Evolutionary conservation across 352 stramenopile genomes (phyloP).

Genomic region (Albugo laibachii): DNA sequence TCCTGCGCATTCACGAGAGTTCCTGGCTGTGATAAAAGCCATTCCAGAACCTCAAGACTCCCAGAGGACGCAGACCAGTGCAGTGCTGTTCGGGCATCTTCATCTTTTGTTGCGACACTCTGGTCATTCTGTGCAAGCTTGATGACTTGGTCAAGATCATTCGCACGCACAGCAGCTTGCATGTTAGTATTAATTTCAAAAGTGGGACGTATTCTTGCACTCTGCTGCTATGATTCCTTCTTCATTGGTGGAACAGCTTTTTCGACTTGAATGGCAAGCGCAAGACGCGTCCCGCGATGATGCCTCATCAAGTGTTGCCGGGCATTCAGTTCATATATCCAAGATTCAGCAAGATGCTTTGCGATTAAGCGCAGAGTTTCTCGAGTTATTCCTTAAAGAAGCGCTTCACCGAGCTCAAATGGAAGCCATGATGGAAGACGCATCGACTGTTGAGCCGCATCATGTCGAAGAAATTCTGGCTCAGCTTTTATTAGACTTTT

Average conservation of each 20-base stretch:
- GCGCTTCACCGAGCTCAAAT: constrained; percentile 61
- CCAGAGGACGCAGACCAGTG: constrained; percentile 39
- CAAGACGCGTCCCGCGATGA: background rate
- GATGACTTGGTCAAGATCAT: too few relatives aligned
- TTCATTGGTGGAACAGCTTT: constrained; percentile 43
- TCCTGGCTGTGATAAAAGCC: constrained; percentile 18
- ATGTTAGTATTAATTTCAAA: too few relatives aligned
- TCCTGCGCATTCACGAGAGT: constrained; percentile 40
- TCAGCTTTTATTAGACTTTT: constrained; percentile 66
- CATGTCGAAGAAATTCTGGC: constrained; percentile 68
- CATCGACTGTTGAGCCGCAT: constrained; percentile 36
- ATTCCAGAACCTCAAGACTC: constrained; percentile 29
- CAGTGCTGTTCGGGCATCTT: constrained; percentile 47
- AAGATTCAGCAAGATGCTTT: constrained; percentile 62
- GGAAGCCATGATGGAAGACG: constrained; percentile 76
- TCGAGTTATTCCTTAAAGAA: constrained; percentile 59
- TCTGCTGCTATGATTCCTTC: too few relatives aligned
- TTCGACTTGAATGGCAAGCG: constrained; percentile 30
- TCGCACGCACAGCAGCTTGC: too few relatives aligned
- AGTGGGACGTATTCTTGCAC: too few relatives aligned
- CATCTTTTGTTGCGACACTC: constrained; percentile 17
- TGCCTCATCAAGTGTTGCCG: background rate
- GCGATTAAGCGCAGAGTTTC: constrained; percentile 48
- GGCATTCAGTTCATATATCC: constrained; percentile 9
- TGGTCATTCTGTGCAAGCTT: too few relatives aligned